A percentile compares a stretch with the other conserved stretches of the same genome.
Evolutionary conservation across 2,329 filamentous ascomycete species (phyloP).

Genomic region (Aspergillus viridinutans): DNA sequence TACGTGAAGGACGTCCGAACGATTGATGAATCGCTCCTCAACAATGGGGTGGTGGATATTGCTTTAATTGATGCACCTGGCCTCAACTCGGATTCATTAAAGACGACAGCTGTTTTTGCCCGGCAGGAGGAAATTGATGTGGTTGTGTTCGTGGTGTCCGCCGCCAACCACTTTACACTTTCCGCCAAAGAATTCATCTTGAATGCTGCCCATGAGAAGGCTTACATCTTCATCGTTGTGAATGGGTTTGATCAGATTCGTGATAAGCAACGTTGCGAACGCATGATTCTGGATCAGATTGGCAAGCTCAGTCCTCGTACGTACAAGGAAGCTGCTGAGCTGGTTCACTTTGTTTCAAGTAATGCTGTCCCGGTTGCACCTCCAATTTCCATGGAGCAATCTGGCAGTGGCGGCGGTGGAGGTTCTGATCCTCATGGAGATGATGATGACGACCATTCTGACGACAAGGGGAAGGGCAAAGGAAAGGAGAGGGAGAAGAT

Average conservation of each 20-base stretch:
- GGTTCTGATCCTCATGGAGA: constrained; percentile 47
- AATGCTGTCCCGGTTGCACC: constrained; percentile 80
- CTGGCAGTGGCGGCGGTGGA: constrained; percentile 51
- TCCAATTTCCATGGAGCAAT: constrained; percentile 48
- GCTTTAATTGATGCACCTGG: constrained; percentile 95
- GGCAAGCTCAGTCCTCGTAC: constrained; percentile 83
- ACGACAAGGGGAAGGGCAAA: constrained; percentile 68
- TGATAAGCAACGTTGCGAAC: constrained; percentile 85
- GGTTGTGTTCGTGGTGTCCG: constrained; percentile 96
- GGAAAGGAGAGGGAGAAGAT: constrained; percentile 86
- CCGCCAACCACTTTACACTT: constrained; percentile 94
- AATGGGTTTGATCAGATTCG: constrained; percentile 94
- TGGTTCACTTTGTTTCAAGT: constrained; percentile 97
- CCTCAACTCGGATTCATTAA: constrained; percentile 90
- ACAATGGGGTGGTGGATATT: constrained; percentile 97
- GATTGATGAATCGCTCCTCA: constrained; percentile 89
- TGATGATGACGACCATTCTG: constrained; percentile 53
- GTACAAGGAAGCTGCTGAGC: constrained; percentile 83
- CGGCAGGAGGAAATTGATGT: constrained; percentile 98
- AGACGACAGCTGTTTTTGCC: constrained; percentile 95
- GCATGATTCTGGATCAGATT: constrained; percentile 90
- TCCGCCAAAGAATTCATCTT: constrained; percentile 98
- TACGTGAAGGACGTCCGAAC: constrained; percentile 87
- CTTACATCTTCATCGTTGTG: constrained; percentile 98
- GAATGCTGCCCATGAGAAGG: constrained; percentile 92